Evolutionary conservation across 768 basidiomycete genomes (phyloP), one percentile per base, ranked within the genome.

Genomic region (Mycena haematopus): DNA sequence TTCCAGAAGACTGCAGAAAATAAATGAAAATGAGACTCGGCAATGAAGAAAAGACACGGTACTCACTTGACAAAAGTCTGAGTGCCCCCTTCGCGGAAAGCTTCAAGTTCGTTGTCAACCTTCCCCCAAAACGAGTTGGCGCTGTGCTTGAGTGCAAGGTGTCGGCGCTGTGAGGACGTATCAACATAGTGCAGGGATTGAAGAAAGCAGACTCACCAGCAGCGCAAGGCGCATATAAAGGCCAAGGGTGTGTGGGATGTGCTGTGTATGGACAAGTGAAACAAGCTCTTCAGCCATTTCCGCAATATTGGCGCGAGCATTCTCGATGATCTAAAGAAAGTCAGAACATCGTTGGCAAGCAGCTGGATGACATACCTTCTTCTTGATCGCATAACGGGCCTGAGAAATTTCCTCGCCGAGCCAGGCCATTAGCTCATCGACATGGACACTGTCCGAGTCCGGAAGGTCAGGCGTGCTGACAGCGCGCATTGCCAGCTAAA

Each of bases 381-480:
- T 47, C 56, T 56, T 56, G 21, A 56, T 47, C 8, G 56, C 45
- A 25, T 56, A 56, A 47, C 45, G 56, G n/a, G 55, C 55, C 35
- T 56, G 55, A 8, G 55, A 56, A 24, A 56, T 46, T 35, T 56
- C 55, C 10, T 45, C 44, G 6, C 44, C 44, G 15, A 56, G 55
- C 55, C 55, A 56, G n/a, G 29, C 15, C 15, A 5, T 24, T 13
- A 56, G 31, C 31, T 56, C 44, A 14, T 56, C 44, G 21, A 33
- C 44, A 35, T 56, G 55, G 14, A 56, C 21, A 24, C 55, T 56
- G 55, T 56, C 55, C 1, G 55, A 19, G 19, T 46, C 14, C 22
- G 55, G 55, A 46, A 56, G 55, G 11, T 56, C 55, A 22, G 55
- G 44, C 21, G 44, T 56, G 13, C 13, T 10, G 55, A 22, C 31